Percentiles rank a stretch among this genome's conserved stretches.
phyloP scores from a whole-genome alignment of 805 yeast species.

The fission yeast (Schizosaccharomyces pombe) region DNA sequence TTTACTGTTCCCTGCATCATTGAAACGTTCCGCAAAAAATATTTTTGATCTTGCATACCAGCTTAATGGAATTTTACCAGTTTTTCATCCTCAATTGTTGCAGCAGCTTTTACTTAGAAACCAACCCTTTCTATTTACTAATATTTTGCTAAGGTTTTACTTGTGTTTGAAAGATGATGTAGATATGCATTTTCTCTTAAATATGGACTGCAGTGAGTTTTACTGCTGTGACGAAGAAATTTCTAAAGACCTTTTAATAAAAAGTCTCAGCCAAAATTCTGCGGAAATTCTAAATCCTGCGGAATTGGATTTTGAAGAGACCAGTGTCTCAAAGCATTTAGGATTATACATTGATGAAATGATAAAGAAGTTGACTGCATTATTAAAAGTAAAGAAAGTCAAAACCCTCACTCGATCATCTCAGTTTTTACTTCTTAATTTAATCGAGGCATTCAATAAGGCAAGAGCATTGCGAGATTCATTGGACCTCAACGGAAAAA shows the following conservation, averaged over 20 bases:
- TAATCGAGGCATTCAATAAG: not conserved
- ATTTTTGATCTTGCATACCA: slow-evolving; percentile 51
- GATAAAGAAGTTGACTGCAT: slow-evolving; percentile 5
- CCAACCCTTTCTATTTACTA: not conserved
- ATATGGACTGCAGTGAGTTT: not conserved
- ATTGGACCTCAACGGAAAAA: slow-evolving; percentile 41
- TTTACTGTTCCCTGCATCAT: slow-evolving; percentile 34
- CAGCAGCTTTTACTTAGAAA: slow-evolving; percentile 26
- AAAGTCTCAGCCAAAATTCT: not conserved
- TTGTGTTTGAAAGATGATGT: not conserved
- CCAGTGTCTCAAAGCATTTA: not conserved
- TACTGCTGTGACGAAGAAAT: not conserved
- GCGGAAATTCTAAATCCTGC: not conserved
- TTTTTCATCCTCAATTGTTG: slow-evolving; percentile 74
- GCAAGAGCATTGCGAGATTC: slow-evolving; percentile 13
- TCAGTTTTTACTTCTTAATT: not conserved
- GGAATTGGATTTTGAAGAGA: not conserved
- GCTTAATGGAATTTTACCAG: slow-evolving; percentile 69
- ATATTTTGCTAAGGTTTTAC: not conserved
- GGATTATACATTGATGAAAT: not conserved
- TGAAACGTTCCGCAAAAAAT: slow-evolving; percentile 16
- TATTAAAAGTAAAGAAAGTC: slow-evolving; percentile 22
- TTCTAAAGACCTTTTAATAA: not conserved
- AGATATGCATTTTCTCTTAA: not conserved
- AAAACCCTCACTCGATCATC: not conserved